phyloP scores from a whole-genome alignment of 1,284 basidiomycete species.

The Pseudozyma sp. region DNA sequence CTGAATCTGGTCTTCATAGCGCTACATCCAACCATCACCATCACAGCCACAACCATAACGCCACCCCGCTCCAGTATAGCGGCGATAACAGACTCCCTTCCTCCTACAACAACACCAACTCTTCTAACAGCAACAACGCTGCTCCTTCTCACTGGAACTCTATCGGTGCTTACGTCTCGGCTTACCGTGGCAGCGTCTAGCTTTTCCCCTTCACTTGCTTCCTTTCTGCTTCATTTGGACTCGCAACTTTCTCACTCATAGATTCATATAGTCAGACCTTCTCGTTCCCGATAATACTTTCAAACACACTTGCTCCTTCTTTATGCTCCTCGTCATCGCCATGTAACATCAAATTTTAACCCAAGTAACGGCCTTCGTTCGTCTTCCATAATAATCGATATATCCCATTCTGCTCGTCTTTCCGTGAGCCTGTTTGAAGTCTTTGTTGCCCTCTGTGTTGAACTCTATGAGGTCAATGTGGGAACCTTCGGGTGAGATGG shows the following conservation, averaged over 20 bases:
- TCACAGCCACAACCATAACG: constrained; percentile 12
- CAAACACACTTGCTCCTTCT: not conserved
- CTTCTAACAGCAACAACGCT: constrained; percentile 11
- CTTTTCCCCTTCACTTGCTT: not conserved
- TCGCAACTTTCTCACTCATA: not conserved
- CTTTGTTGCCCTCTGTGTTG: too few relatives aligned
- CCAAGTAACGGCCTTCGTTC: too few relatives aligned
- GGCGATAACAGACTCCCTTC: constrained; percentile 15
- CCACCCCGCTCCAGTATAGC: constrained; percentile 21
- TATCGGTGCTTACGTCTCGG: constrained; percentile 55
- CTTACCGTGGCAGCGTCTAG: constrained; percentile 53
- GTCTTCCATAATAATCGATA: too few relatives aligned
- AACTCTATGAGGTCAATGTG: too few relatives aligned
- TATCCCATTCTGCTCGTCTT: too few relatives aligned
- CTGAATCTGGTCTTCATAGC: constrained; percentile 7
- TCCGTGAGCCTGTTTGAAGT: too few relatives aligned
- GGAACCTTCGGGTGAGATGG: too few relatives aligned
- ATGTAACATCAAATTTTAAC: too few relatives aligned
- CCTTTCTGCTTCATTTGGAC: not conserved
- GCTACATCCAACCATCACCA: not conserved
- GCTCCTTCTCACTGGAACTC: constrained; percentile 6
- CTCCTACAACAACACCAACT: not conserved
- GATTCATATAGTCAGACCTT: too few relatives aligned
- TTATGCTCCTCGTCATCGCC: not conserved
- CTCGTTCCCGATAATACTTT: not conserved